phyloP scores from a whole-genome alignment of 352 stramenopile genomes.

The Phytophthora sojae region DNA sequence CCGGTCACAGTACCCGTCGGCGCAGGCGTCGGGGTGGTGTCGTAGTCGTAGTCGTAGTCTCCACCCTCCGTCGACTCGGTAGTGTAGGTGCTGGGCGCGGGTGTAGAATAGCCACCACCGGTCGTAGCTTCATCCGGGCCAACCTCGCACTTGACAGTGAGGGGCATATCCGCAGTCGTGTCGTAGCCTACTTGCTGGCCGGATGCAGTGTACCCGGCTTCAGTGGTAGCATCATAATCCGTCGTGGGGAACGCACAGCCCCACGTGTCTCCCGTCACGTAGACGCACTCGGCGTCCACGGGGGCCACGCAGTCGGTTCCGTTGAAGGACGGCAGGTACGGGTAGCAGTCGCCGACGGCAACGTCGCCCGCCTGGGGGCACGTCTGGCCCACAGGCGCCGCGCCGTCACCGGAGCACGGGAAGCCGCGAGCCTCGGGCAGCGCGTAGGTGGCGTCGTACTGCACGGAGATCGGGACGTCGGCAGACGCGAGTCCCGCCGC shows the following conservation, averaged over 20 bases:
- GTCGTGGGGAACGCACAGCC: conserved; percentile 28
- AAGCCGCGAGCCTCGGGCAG: conserved; percentile 28
- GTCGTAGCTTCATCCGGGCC: neutral
- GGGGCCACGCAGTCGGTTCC: conserved; percentile 30
- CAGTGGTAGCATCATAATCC: too few relatives aligned
- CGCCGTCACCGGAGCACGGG: conserved; percentile 25
- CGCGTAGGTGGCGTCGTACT: conserved; percentile 34
- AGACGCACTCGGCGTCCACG: conserved; percentile 26
- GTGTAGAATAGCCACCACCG: neutral
- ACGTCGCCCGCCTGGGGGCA: conserved; percentile 35
- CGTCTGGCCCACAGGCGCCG: conserved; percentile 1
- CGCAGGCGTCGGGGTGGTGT: neutral
- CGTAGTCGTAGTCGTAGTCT: conserved; percentile 11
- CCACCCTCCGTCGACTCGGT: conserved; percentile 1
- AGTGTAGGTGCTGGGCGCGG: neutral
- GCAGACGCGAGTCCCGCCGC: conserved; percentile 10
- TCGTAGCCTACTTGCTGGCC: conserved; percentile 1
- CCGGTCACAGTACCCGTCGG: neutral
- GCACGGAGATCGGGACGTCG: conserved; percentile 25
- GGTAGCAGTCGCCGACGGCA: conserved; percentile 22
- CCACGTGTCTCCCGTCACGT: conserved; percentile 16
- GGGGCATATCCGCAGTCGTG: neutral
- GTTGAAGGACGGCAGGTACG: conserved; percentile 33
- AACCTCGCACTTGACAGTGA: conserved; percentile 3
- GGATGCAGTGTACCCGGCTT: neutral